These are phyloP conservation scores for Aureobasidium namibiae DNA, from an alignment of 2,329 filamentous ascomycete genomes.

Conservation along the genomic window DNA sequence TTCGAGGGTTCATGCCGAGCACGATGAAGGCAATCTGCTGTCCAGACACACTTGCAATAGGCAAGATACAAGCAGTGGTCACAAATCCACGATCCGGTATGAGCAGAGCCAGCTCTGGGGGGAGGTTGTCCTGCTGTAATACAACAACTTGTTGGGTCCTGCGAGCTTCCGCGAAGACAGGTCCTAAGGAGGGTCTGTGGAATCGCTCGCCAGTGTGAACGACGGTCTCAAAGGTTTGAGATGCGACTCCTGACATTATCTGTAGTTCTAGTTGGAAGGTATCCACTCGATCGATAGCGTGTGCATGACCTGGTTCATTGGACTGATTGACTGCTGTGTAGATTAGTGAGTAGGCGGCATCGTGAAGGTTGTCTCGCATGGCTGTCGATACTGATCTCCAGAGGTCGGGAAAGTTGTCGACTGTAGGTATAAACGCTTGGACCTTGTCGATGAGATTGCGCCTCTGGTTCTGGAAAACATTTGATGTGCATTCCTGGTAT, in stretches of 20 bases:
- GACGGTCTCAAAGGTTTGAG: not conserved
- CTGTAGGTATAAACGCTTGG: not conserved
- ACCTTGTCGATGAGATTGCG: constrained; percentile 13
- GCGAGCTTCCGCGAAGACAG: constrained; percentile 11
- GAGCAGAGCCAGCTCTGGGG: constrained; percentile 6
- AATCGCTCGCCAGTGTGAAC: constrained; percentile 13
- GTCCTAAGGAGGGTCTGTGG: not conserved
- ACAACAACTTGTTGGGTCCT: constrained; percentile 11
- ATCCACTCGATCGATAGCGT: not conserved
- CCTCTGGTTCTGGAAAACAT: constrained; percentile 9
- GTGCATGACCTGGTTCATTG: constrained; percentile 6
- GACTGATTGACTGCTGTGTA: constrained; percentile 15
- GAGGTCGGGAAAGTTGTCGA: constrained; percentile 12
- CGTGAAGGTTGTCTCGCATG: constrained; percentile 7
- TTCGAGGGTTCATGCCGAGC: constrained; percentile 31
- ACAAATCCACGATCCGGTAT: constrained; percentile 10
- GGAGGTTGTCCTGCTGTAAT: constrained; percentile 6
- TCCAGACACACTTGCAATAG: constrained; percentile 22
- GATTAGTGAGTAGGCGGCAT: constrained; percentile 11
- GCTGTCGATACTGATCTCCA: constrained; percentile 13
- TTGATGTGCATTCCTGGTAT: constrained; percentile 13
- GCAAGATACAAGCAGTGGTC: constrained; percentile 14
- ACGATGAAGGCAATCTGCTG: constrained; percentile 33
- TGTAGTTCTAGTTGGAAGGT: constrained; percentile 12
- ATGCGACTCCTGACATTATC: constrained; percentile 15